These are phyloP conservation scores for Sugiyamaella marilandica DNA, from an alignment of 805 yeast species.

Conservation along the genomic window DNA sequence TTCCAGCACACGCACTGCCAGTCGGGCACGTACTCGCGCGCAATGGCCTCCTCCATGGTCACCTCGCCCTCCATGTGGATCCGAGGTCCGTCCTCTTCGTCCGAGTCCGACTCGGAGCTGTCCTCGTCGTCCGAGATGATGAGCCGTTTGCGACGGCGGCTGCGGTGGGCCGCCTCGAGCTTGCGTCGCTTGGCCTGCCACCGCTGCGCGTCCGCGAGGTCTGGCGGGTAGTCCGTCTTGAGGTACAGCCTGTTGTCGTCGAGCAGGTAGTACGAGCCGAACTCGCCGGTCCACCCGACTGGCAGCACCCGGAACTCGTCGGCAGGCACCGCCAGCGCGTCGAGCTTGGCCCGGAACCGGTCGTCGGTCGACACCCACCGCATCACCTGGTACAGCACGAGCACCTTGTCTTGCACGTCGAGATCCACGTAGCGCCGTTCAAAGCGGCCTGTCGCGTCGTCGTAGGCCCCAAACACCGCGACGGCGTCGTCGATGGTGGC, in stretches of 20 bases:
- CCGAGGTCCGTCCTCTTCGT: conserved; percentile 1
- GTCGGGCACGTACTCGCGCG: conserved; percentile 22
- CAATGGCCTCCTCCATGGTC: conserved; percentile 16
- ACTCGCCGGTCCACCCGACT: conserved; percentile 27
- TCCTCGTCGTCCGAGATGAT: conserved; percentile 14
- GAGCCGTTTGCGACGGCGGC: conserved; percentile 10
- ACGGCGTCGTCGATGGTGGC: conserved; percentile 10
- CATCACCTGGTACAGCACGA: conserved; percentile 17
- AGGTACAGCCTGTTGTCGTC: conserved; percentile 34
- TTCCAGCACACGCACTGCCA: conserved; percentile 33
- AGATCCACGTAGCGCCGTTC: conserved; percentile 11
- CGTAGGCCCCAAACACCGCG: conserved; percentile 10
- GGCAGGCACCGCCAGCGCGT: conserved; percentile 8
- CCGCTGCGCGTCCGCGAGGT: conserved; percentile 14
- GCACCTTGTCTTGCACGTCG: conserved; percentile 18
- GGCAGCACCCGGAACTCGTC: conserved; percentile 29
- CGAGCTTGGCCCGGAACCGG: conserved; percentile 18
- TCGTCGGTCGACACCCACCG: conserved; percentile 21
- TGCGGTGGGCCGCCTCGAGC: background rate
- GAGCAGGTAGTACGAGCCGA: conserved; percentile 29
- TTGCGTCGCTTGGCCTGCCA: conserved; percentile 1
- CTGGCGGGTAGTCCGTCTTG: conserved; percentile 17
- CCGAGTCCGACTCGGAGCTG: conserved; percentile 16
- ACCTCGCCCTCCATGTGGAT: background rate
- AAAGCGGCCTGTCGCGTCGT: conserved; percentile 7